Percentiles rank a stretch among this genome's conserved stretches.
Evolutionary conservation across 306 rosid genomes (phyloP).

Genomic region (Psophocarpus tetragonolobus): DNA sequence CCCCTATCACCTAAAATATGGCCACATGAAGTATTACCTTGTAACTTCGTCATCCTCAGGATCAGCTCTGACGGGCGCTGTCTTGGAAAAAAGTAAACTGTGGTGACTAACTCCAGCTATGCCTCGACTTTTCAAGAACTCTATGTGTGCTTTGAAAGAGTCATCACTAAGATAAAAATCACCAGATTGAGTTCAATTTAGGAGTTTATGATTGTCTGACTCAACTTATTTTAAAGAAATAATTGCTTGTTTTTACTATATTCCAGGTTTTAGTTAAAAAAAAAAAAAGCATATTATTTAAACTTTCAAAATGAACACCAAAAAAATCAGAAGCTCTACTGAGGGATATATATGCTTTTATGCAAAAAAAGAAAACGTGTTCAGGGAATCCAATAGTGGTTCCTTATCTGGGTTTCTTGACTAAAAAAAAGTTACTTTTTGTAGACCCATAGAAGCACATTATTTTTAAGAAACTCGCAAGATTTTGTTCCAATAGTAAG

Average conservation of each 20-base stretch:
- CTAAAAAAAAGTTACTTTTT: too few relatives aligned
- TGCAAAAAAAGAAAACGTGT: too few relatives aligned
- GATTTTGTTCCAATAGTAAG: too few relatives aligned
- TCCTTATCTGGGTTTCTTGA: too few relatives aligned
- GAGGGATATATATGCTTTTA: constrained; percentile 21
- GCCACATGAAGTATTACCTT: constrained; percentile 45
- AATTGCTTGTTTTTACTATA: not conserved
- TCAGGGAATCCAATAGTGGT: too few relatives aligned
- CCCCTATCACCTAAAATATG: not conserved
- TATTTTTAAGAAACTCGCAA: too few relatives aligned
- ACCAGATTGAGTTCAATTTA: not conserved
- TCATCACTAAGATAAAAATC: constrained; percentile 53
- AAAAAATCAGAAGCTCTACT: not conserved
- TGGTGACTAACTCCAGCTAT: constrained; percentile 96
- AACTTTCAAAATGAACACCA: not conserved
- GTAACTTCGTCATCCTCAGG: constrained; percentile 59
- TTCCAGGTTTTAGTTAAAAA: not conserved
- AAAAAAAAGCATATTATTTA: not conserved
- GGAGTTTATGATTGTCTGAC: not conserved
- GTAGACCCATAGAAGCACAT: too few relatives aligned
- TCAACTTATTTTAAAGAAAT: not conserved
- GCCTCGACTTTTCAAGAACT: constrained; percentile 70
- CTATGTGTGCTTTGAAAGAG: constrained; percentile 56
- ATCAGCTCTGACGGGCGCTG: constrained; percentile 60
- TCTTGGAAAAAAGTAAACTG: constrained; percentile 85